Base-by-base conservation (phyloP, 140 eudicot species). In the Senecio squalidus region DNA sequence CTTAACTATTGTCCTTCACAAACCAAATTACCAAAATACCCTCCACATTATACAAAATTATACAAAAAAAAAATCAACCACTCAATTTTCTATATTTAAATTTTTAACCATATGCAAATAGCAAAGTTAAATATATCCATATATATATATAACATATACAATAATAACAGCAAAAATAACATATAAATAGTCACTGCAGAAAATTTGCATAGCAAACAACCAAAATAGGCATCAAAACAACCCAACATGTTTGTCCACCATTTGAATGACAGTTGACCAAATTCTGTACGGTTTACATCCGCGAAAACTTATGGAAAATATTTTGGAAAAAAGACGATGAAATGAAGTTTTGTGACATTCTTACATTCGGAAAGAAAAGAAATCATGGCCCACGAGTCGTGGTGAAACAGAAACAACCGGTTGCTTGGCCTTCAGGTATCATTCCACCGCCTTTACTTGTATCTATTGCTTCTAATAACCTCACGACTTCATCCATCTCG, bases 381-480 rank as follows among this genome's bases (percentile, higher is more conserved):
- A 52, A 45, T 85, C 69, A 89, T 7, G 89, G 95, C 18, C 97
- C 95, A 33, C 95, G 82, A 4, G 66, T 58, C 2, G 82, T 82
- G 18, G 85, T 59, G 69, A 90, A 85, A 81, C 95, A 90, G 40
- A 90, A 71, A 58, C 97, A 90, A 9, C 95, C 80, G 0, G 74
- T 46, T n/a, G 90, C 83, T 66, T 91, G 91, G 60, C 72, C 96
- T 40, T 91, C 98, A 0, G 98, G 96, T 24, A 91, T 76, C 98
- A 91, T 91, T 23, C 96, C 98, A 8, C 95, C 95, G 18, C 96
- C 96, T 75, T 83, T 91, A 78, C 82, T 83, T 1, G 89, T 87
- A 60, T 91, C 92, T 6, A 84, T 81, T 2, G 92, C 88, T 64
- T 91, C 98, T 39, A 86, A 61, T 72, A 76, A 17, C 52, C 67